These are phyloP conservation scores for Hypoxylon sp. DNA, from an alignment of 2,329 filamentous ascomycete genomes.

Conservation along the genomic window DNA sequence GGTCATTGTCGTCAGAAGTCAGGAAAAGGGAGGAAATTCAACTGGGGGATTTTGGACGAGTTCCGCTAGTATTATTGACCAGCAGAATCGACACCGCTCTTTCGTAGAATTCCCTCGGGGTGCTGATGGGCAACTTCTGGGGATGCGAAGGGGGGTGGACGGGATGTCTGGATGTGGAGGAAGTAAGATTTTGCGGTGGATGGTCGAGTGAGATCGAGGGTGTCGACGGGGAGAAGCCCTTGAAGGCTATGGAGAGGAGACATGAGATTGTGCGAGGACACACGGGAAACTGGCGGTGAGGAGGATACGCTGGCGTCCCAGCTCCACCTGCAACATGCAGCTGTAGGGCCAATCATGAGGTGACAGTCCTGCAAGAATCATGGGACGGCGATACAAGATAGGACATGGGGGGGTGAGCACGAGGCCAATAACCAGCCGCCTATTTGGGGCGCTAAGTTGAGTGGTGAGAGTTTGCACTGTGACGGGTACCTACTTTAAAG, in stretches of 20 bases:
- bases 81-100: constrained; percentile 63
- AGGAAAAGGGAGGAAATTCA: constrained; percentile 55
- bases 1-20: constrained; percentile 64
- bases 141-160: constrained; percentile 51
- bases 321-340: constrained; percentile 55
- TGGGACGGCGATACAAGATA: constrained; percentile 45
- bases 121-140: constrained; percentile 46
- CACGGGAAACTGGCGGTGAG: constrained; percentile 56
- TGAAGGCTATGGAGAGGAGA: constrained; percentile 50
- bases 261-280: constrained; percentile 52
- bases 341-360: constrained; percentile 46
- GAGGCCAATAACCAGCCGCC: constrained; percentile 45
- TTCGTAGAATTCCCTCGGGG: constrained; percentile 54
- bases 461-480: constrained; percentile 36
- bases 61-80: constrained; percentile 64
- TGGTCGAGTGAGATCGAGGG: constrained; percentile 55
- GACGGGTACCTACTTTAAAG: constrained; percentile 30
- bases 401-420: constrained; percentile 37
- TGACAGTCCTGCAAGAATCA: constrained; percentile 47
- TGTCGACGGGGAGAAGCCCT: constrained; percentile 50
- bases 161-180: constrained; percentile 51
- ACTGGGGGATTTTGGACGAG: constrained; percentile 58
- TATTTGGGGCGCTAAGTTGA: constrained; percentile 23
- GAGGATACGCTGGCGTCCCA: constrained; percentile 53
- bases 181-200: constrained; percentile 53